Percentiles rank a stretch among this genome's conserved stretches.
Conservation (phyloP, 768 basidiomycete species). For the Amanita brunnescens region DNA sequence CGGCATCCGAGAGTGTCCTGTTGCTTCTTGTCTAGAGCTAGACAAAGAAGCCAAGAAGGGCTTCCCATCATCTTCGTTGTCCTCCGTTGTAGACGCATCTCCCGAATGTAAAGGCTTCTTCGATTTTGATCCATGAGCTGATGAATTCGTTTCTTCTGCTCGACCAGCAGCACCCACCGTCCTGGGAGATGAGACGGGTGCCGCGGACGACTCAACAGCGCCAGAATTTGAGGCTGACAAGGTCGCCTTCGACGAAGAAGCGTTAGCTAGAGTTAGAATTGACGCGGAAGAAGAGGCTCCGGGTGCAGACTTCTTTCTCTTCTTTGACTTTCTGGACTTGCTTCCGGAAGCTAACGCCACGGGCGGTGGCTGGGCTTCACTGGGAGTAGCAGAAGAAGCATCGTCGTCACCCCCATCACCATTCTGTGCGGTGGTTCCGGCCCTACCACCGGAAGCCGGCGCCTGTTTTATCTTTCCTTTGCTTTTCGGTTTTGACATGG, state of each 20-base stretch:
- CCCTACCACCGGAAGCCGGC: background rate
- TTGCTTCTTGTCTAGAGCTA: background rate
- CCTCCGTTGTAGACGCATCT: conserved; percentile 4
- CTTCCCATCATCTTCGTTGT: conserved; percentile 6
- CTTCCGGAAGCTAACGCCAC: background rate
- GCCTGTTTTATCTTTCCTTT: background rate
- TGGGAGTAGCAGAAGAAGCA: background rate
- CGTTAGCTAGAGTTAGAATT: conserved; percentile 1
- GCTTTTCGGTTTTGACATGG: background rate
- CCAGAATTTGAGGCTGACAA: conserved; percentile 1
- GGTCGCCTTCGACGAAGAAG: conserved; percentile 7
- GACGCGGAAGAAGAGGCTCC: background rate
- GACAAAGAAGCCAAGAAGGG: conserved; percentile 1
- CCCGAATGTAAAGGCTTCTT: conserved; percentile 25
- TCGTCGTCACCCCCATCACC: background rate
- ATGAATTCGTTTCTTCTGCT: conserved; percentile 9
- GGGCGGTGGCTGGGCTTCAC: background rate
- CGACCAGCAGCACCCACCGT: background rate
- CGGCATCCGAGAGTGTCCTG: background rate
- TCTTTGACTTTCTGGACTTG: conserved; percentile 13
- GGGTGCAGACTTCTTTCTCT: conserved; percentile 3
- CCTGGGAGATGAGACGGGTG: background rate
- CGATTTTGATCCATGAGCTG: conserved; percentile 30
- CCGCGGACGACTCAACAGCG: conserved; percentile 2
- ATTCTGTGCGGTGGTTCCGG: no score